These are phyloP conservation scores for Daldinia eschscholtzii DNA, from an alignment of 2,329 filamentous ascomycete genomes.

Conservation along the genomic window DNA sequence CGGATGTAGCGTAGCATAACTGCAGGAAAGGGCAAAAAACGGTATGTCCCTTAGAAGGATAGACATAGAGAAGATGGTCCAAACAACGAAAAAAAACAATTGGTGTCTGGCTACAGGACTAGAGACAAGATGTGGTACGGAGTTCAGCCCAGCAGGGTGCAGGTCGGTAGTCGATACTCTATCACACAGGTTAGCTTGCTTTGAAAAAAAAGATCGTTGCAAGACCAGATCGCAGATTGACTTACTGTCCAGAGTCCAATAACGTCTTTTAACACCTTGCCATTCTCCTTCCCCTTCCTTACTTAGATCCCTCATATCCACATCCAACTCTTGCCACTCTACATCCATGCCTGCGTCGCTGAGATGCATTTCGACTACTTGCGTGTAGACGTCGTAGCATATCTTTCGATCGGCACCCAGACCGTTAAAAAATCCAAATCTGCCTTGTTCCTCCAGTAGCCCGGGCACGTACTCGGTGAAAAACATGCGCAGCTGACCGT, in stretches of 20 bases:
- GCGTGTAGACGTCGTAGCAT: conserved; percentile 96
- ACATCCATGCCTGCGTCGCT: conserved; percentile 90
- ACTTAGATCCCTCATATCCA: conserved; percentile 75
- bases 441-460: conserved; percentile 77
- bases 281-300: conserved; percentile 80
- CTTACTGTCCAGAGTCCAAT: conserved; percentile 86
- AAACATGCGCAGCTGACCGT: conserved; percentile 84
- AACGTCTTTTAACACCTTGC: conserved; percentile 87
- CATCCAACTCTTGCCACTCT: conserved; percentile 83
- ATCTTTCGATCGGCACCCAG: conserved; percentile 92
- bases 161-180: conserved; percentile 80
- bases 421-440: conserved; percentile 91
- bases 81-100: conserved; percentile 34
- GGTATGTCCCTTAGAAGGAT: conserved; percentile 42
- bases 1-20: conserved; percentile 30
- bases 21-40: conserved; percentile 20
- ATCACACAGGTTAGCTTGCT: conserved; percentile 48
- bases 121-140: conserved; percentile 35
- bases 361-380: conserved; percentile 91
- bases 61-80: conserved; percentile 46
- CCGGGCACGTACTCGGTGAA: conserved; percentile 89
- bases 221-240: conserved; percentile 39
- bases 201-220: conserved; percentile 21
- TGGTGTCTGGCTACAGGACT: conserved; percentile 38
- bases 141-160: conserved; percentile 76